phyloP scores from a whole-genome alignment of 179 eudicot genomes.

The Nepenthes alata region DNA sequence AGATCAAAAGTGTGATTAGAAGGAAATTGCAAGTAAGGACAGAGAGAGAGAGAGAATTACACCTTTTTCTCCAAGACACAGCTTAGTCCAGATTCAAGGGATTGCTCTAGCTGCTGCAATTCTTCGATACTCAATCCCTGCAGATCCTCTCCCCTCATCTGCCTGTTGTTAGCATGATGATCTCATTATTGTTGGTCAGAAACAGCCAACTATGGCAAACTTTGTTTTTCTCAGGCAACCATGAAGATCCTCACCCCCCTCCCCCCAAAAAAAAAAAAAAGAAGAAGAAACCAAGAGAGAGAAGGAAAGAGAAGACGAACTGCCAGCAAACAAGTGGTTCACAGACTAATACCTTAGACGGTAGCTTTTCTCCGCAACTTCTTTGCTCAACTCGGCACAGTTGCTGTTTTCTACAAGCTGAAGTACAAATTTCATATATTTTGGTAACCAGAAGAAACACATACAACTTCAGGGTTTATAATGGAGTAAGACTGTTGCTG shows the following conservation, averaged over 20 bases:
- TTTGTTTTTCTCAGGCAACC: not conserved
- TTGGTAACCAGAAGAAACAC: constrained; percentile 3
- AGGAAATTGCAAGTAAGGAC: not conserved
- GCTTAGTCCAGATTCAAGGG: constrained; percentile 65
- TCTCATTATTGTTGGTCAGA: not conserved
- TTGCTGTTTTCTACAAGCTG: constrained; percentile 78
- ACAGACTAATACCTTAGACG: constrained; percentile 46
- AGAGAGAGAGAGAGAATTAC: not conserved
- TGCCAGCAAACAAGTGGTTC: not conserved
- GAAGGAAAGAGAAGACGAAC: not conserved
- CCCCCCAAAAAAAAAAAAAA: not conserved
- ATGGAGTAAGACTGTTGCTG: no score
- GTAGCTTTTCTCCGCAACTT: constrained; percentile 62
- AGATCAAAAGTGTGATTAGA: not conserved
- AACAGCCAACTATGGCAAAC: not conserved
- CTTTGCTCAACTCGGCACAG: constrained; percentile 53
- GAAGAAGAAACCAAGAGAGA: not conserved
- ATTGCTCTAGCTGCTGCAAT: constrained; percentile 51
- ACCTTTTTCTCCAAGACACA: constrained; percentile 76
- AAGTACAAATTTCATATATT: constrained; percentile 5
- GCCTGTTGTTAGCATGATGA: constrained; percentile 32
- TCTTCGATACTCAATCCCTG: constrained; percentile 65
- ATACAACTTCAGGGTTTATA: not conserved
- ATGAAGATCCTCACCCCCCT: not conserved
- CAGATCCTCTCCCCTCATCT: constrained; percentile 88